A percentile compares a stretch with the other conserved stretches of the same genome.
phyloP scores from a whole-genome alignment of 257 asterid genomes.

The Solanum sparsipilum region DNA sequence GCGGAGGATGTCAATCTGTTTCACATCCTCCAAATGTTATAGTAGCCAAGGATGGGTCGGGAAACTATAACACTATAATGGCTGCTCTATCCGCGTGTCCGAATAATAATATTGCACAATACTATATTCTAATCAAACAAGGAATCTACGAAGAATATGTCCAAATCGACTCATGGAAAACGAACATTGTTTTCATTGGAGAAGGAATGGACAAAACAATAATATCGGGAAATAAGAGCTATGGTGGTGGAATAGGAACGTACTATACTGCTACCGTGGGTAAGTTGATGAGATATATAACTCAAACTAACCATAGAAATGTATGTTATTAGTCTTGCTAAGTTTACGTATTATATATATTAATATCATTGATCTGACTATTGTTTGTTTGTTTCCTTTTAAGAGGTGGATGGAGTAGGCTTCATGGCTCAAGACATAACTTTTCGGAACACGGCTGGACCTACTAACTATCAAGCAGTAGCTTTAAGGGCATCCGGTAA shows the following conservation, averaged over 20 bases:
- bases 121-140: neutral
- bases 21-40: too few species aligned
- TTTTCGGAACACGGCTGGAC: constrained; percentile 3
- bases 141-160: neutral
- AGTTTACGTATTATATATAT: too few species aligned
- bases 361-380: neutral
- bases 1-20: too few species aligned
- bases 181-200: neutral
- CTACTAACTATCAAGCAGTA: neutral
- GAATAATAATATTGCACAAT: neutral
- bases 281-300: neutral
- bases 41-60: neutral
- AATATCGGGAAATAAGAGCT: too few species aligned
- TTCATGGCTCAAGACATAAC: constrained; percentile 1
- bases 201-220: neutral
- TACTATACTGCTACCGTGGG: too few species aligned
- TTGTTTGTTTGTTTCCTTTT: neutral
- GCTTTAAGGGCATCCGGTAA: neutral
- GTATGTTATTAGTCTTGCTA: too few species aligned
- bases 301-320: too few species aligned
- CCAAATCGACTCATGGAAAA: neutral
- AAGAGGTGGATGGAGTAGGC: neutral
- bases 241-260: too few species aligned
- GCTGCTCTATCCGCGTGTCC: neutral
- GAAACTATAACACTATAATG: neutral